Base-by-base conservation (phyloP, 139 green algal species). In the Micractinium conductrix region DNA sequence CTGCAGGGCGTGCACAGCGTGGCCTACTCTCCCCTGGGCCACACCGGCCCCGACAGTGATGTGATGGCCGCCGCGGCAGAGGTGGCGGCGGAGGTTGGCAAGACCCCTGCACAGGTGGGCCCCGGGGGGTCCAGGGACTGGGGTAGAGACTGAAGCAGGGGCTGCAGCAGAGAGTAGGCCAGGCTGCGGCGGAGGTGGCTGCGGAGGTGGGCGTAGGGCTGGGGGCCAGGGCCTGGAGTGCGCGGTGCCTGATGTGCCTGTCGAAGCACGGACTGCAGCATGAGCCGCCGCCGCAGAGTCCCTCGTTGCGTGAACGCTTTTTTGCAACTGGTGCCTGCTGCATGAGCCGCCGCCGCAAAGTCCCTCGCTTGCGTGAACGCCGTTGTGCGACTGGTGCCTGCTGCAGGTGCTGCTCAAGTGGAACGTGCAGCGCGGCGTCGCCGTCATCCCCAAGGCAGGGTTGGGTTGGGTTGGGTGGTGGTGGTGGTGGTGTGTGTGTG, bases 391-490 rank as follows among this genome's bases (percentile, higher is more conserved):
- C n/a, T n/a, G n/a, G n/a, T n/a, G n/a, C n/a, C n/a, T n/a, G n/a
- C 81, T 79, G 42, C 91, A 98, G 93, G 92, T 98, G 43, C 84
- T 95, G 60, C 80, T 98, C 43, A 91, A 90, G 80, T 98, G 94
- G 94, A 96, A 95, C 84, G 89, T 95, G 81, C 95, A 98, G 92
- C 91, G 95, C 24, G 95, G 95, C 0, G 91, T 96, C 43, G 73
- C 90, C 12, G 93, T 96, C 53, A 93, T 98, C 24, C 90, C 92
- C 60, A 94, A 95, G 83, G 87, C 87, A 17, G 73, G 79, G 17
- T 89, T n/a, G n/a, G n/a, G n/a, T n/a, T n/a, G n/a, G n/a, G n/a
- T n/a, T n/a, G n/a, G n/a, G n/a, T n/a, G n/a, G n/a, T n/a, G n/a
- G n/a, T n/a, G n/a, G n/a, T n/a, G n/a, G n/a, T n/a, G n/a, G n/a